Base-by-base conservation (phyloP, 176 grass and related monocot genomes). In the Oryza glaberrima region DNA sequence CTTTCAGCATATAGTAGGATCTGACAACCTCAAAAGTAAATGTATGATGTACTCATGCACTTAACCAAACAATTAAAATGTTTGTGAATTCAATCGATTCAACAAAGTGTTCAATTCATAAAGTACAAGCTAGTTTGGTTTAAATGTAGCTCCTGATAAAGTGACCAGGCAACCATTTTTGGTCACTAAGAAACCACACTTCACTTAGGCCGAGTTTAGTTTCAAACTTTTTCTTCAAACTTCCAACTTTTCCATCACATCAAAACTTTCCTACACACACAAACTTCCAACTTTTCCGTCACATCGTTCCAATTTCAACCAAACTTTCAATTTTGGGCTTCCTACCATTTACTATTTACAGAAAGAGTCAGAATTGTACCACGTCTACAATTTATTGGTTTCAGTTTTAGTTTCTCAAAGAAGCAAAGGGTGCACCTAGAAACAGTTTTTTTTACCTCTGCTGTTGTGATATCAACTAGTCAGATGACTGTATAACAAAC, bases 331-430 rank as follows among this genome's bases (percentile, higher is more conserved):
- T 19, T 58, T n/a, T 20, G 77, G 22, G 36, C 35, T 44, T 82
- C 34, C 43, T 22, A 20, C 11, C 70, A 77, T 19, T 65, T 76
- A 75, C 47, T 72, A 67, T 75, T 61, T 65, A 16, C 49, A 82
- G 30, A n/a, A 74, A 11, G 25, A 8, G 7, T 22, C 13, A 36
- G 65, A 40, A 30, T 41, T 32, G 44, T 32, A 69, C 20, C 60
- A 34, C 1, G 3, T 40, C 64, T 36, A 77, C 49, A 51, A 20
- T 32, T 28, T 20, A 49, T 26, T n/a, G 38, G 23, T 47, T 77
- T 72, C 15, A 40, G 2, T 67, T 81, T 70, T 14, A 4, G 19
- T 81, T 67, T 34, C 72, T 35, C 58, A 63, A 75, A 81, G 43
- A 32, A 70, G 38, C 71, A 26, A 76, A 71, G 1, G 56, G 73